phyloP scores from a whole-genome alignment of 2,329 filamentous ascomycete species.

The Sphaerulina musiva region DNA sequence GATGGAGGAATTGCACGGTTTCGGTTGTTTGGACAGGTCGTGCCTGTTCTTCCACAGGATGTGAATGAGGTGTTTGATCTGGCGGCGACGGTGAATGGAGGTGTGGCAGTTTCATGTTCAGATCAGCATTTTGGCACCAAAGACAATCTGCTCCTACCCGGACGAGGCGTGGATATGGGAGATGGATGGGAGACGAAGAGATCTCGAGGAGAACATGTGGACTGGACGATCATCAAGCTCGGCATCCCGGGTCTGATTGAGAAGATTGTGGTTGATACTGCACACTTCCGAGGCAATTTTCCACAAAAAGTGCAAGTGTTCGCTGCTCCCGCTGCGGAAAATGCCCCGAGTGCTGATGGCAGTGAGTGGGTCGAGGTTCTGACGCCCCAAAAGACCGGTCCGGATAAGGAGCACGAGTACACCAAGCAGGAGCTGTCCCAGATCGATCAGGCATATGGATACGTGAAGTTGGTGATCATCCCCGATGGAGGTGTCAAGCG shows the following conservation, averaged over 20 bases:
- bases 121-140: constrained; percentile 81
- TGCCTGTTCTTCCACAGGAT: constrained; percentile 67
- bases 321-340: constrained; percentile 51
- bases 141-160: constrained; percentile 72
- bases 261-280: constrained; percentile 68
- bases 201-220: constrained; percentile 65
- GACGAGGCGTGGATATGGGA: constrained; percentile 75
- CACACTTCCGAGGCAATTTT: constrained; percentile 77
- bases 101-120: constrained; percentile 66
- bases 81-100: constrained; percentile 71
- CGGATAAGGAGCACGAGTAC: constrained; percentile 67
- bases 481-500: constrained; percentile 91
- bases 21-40: constrained; percentile 66
- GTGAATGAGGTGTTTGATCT: constrained; percentile 63
- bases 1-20: constrained; percentile 79
- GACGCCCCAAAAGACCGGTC: constrained; percentile 60
- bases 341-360: constrained; percentile 48
- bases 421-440: constrained; percentile 32
- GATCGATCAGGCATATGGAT: constrained; percentile 60
- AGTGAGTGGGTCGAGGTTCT: constrained; percentile 61
- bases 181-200: constrained; percentile 82
- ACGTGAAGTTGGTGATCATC: constrained; percentile 86
- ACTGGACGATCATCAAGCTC: constrained; percentile 74
- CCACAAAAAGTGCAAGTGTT: constrained; percentile 66
- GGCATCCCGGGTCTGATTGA: constrained; percentile 60